Evolutionary conservation across 2,329 filamentous ascomycete genomes (phyloP).

Genomic region (Cercospora sesami): DNA sequence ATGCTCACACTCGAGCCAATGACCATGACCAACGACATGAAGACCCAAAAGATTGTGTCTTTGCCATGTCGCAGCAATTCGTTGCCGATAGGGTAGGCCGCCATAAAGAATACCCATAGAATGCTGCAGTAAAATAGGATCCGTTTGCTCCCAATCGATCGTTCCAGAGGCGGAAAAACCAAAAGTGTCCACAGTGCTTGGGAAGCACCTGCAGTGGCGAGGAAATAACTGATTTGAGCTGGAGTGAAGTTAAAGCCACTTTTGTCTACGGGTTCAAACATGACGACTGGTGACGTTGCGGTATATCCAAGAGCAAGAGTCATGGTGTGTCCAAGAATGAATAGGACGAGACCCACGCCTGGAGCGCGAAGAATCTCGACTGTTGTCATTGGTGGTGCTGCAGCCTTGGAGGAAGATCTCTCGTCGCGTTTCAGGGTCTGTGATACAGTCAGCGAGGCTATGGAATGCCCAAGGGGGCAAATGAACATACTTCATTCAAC

Average conservation of each 20-base stretch:
- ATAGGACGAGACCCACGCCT: slow-evolving; percentile 66
- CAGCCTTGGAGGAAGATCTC: slow-evolving; percentile 4
- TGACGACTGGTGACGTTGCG: slow-evolving; percentile 66
- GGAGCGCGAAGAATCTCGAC: slow-evolving; percentile 61
- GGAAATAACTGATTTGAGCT: slow-evolving; percentile 64
- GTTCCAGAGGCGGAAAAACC: slow-evolving; percentile 68
- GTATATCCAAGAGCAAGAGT: slow-evolving; percentile 71
- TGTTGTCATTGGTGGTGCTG: slow-evolving; percentile 46
- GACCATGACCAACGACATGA: slow-evolving; percentile 47
- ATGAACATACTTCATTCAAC: slow-evolving; percentile 49
- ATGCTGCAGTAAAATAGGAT: slow-evolving; percentile 60
- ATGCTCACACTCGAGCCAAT: slow-evolving; percentile 67
- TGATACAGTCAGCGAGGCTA: not conserved
- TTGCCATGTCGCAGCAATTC: slow-evolving; percentile 54
- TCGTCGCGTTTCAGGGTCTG: slow-evolving; percentile 37
- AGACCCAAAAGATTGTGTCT: slow-evolving; percentile 58
- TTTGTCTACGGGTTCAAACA: slow-evolving; percentile 61
- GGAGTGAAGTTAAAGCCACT: slow-evolving; percentile 67
- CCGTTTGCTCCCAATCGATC: slow-evolving; percentile 64
- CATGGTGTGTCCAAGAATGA: slow-evolving; percentile 65
- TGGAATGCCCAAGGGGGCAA: not conserved
- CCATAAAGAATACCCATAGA: slow-evolving; percentile 66
- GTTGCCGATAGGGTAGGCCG: slow-evolving; percentile 56
- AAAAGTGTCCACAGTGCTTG: slow-evolving; percentile 73
- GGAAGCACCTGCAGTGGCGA: slow-evolving; percentile 63